Evolutionary conservation across 106 monocot species (phyloP).

Genomic region (Amphibolis antarctica): DNA sequence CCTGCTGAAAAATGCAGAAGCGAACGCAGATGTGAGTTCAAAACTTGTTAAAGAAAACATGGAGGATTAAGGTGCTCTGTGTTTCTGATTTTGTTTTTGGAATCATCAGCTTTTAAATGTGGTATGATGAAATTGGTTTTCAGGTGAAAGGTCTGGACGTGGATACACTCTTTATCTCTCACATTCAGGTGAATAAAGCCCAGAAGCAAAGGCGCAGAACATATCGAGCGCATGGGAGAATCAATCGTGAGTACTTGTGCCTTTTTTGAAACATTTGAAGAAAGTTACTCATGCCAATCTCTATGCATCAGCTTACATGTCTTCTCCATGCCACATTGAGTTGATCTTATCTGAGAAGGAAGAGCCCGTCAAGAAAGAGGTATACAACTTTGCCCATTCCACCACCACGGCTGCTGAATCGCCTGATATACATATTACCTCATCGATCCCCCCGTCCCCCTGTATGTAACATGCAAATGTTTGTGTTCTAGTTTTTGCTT

Average conservation of each 20-base stretch:
- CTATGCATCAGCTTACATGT: conserved; percentile 65
- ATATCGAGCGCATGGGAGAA: conserved; percentile 76
- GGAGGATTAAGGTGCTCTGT: not conserved
- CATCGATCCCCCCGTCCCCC: no score
- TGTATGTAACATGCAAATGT: no score
- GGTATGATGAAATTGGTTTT: not conserved
- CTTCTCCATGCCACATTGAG: conserved; percentile 89
- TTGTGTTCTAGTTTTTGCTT: no score
- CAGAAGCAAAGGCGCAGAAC: conserved; percentile 80
- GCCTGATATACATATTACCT: no score
- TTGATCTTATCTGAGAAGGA: conserved; percentile 80
- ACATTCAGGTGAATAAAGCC: conserved; percentile 82
- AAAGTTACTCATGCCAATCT: not conserved
- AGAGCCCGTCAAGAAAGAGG: conserved; percentile 84
- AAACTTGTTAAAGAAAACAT: no score
- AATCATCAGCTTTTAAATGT: not conserved
- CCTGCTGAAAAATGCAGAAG: conserved; percentile 50
- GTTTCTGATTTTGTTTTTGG: not conserved
- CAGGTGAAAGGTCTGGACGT: conserved; percentile 86
- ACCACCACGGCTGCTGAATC: no score
- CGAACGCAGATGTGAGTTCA: conserved; percentile 45
- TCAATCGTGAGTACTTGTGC: conserved; percentile 45
- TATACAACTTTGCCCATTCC: conserved; percentile 5
- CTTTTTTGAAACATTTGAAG: not conserved
- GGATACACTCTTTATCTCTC: conserved; percentile 60